Evolutionary conservation across 2,329 filamentous ascomycete species (phyloP).

Genomic region (Colletotrichum sp.): DNA sequence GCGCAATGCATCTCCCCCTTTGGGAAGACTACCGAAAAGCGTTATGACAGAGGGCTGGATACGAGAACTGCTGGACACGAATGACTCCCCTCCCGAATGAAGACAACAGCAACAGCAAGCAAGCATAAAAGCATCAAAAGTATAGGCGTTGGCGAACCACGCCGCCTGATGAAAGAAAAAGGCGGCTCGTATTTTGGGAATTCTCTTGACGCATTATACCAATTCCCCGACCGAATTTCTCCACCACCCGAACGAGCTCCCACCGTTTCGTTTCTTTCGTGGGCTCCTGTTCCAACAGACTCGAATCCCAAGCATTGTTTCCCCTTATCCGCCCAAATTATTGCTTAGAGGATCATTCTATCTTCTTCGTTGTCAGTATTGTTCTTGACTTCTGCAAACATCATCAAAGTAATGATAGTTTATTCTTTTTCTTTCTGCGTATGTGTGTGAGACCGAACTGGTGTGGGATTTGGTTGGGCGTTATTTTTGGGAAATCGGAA

Average conservation of each 20-base stretch:
- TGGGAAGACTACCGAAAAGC: not conserved
- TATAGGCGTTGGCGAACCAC: not conserved
- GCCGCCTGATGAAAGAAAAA: not conserved
- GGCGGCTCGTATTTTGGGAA: not conserved
- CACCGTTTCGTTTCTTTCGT: not conserved
- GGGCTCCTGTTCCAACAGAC: not conserved
- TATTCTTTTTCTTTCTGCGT: not conserved
- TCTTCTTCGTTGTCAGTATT: slow-evolving; percentile 17
- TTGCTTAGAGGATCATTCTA: not conserved
- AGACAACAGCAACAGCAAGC: not conserved
- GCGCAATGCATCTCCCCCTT: not conserved
- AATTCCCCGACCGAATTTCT: not conserved
- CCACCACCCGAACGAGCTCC: not conserved
- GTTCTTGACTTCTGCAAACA: not conserved
- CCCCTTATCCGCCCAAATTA: not conserved
- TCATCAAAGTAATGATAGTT: slow-evolving; percentile 19
- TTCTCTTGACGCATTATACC: not conserved
- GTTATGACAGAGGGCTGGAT: not conserved
- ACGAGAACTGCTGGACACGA: not conserved
- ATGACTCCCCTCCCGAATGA: not conserved
- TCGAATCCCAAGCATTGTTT: not conserved
- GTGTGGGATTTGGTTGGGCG: not conserved
- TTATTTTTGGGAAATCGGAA: not conserved
- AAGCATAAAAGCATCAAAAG: not conserved
- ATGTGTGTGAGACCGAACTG: not conserved